Percentiles rank a stretch among this genome's conserved stretches.
Conservation (phyloP, 371 early-diverging fungal species). For the Conidiobolus incongruus region DNA sequence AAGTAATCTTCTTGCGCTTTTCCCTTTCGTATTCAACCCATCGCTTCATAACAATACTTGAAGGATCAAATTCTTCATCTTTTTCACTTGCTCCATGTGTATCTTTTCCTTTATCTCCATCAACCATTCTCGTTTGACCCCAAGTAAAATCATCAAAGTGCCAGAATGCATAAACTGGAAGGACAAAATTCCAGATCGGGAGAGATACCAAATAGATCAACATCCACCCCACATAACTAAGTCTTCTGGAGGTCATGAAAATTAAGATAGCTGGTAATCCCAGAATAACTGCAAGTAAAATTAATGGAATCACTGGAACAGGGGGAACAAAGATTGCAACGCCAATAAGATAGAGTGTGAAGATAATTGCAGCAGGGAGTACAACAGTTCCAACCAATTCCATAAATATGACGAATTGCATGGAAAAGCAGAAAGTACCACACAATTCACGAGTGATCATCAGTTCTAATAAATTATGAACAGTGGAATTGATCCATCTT, state of each 20-base stretch:
- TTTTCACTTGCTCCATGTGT: constrained; percentile 19
- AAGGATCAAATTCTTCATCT: constrained; percentile 32
- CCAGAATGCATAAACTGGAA: constrained; percentile 90
- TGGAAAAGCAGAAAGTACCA: constrained; percentile 70
- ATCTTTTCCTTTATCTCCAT: constrained; percentile 16
- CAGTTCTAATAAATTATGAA: constrained; percentile 81
- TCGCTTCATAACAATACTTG: constrained; percentile 31
- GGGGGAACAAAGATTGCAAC: constrained; percentile 2
- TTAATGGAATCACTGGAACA: constrained; percentile 22
- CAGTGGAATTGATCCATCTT: constrained; percentile 83
- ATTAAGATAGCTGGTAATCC: constrained; percentile 74
- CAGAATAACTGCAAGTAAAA: constrained; percentile 31
- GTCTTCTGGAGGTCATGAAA: constrained; percentile 55
- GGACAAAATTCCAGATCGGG: constrained; percentile 89
- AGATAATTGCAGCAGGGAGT: constrained; percentile 55
- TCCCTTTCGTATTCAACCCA: constrained; percentile 37
- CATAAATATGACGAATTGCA: constrained; percentile 67
- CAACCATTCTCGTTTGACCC: constrained; percentile 84
- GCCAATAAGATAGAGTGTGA: constrained; percentile 16
- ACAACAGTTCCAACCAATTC: constrained; percentile 68
- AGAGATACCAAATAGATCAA: constrained; percentile 40
- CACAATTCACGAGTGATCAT: constrained; percentile 66
- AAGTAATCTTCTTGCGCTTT: constrained; percentile 5
- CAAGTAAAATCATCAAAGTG: constrained; percentile 92
- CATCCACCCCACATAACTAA: constrained; percentile 66